These are phyloP conservation scores for Hondaea fermentalgiana DNA, from an alignment of 108 stramenopile genomes.

Conservation along the genomic window DNA sequence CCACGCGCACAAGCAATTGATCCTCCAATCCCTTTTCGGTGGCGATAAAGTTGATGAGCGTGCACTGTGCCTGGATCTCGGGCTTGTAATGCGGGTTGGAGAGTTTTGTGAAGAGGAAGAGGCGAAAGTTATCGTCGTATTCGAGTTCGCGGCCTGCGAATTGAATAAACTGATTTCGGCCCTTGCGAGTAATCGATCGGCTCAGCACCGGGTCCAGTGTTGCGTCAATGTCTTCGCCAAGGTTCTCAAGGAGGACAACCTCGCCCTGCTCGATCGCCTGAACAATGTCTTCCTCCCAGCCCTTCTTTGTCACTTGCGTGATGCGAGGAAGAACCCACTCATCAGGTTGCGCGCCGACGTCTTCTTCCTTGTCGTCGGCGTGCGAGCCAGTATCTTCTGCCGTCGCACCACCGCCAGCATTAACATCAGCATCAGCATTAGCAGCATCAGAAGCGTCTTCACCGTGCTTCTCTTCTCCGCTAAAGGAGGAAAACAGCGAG, in stretches of 20 bases:
- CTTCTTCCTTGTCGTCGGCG: neutral
- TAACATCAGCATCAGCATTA: too few relatives aligned
- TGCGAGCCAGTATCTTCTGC: neutral
- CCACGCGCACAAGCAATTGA: conserved; percentile 76
- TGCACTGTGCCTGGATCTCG: conserved; percentile 83
- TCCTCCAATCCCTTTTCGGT: conserved; percentile 78
- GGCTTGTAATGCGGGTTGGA: conserved; percentile 85
- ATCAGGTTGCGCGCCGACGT: neutral
- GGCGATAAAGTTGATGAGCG: conserved; percentile 82
- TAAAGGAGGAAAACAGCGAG: too few relatives aligned
- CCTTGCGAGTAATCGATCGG: conserved; percentile 73
- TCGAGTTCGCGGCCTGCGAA: conserved; percentile 78
- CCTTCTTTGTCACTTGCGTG: conserved; percentile 66
- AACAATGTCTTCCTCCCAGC: conserved; percentile 62
- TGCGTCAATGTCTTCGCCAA: conserved; percentile 74
- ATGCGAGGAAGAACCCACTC: neutral
- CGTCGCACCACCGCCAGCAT: too few relatives aligned
- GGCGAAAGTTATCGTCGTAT: conserved; percentile 69
- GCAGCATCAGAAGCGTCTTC: too few relatives aligned
- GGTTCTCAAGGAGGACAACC: conserved; percentile 75
- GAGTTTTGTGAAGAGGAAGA: conserved; percentile 78
- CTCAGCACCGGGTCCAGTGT: conserved; percentile 76
- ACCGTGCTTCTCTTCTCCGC: too few relatives aligned
- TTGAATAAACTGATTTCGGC: conserved; percentile 61
- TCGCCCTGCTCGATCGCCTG: conserved; percentile 66